Evolutionary conservation across 2,329 filamentous ascomycete species (phyloP), one percentile per base, ranked within the genome.

Genomic region (Lasiodiplodia theobromae): DNA sequence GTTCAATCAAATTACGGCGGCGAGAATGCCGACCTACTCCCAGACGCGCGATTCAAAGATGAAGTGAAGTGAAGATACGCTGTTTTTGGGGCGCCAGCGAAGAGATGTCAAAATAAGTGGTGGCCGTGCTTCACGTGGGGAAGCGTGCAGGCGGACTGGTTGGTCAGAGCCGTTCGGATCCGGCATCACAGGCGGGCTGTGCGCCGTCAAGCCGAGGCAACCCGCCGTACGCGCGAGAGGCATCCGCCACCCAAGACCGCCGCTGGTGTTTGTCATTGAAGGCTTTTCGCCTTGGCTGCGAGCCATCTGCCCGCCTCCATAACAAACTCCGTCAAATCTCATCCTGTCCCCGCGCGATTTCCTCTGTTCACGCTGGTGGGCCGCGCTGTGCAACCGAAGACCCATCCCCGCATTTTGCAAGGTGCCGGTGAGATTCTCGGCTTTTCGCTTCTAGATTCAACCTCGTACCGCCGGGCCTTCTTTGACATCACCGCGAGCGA

Each of bases 401-500:
- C 60, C 58, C 47, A 38, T 64, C 60, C 60, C 60, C 60, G 60
- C 60, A 52, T 64, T 53, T 64, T 44, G 60, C 60, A 51, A 52
- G 31, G 28, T 25, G 28, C 60, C 47, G 60, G 60, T 34, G 28
- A 64, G 31, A 64, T 21, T 64, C 44, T 64, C 60, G 60, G 60
- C 60, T 52, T 12, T 64, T 38, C 28, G 18, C 28, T 60, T 52
- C 60, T 21, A 38, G 44, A 34, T 64, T 52, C 47, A 21, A 64
- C 60, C 23, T 64, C 66, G 31, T 47, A 14, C 25, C 49, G 37
- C 47, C 34, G 57, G 25, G 44, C 51, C 37, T 66, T 68, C 66
- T 68, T 68, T 68, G 66, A 68, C 66, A 68, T 68, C 66, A 68
- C 66, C 49, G 56, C 57, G 38, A 68, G n/a, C 56, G 34, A 52